Evolutionary conservation across 1,284 basidiomycete species (phyloP).

Genomic region (Golubevia sp.): DNA sequence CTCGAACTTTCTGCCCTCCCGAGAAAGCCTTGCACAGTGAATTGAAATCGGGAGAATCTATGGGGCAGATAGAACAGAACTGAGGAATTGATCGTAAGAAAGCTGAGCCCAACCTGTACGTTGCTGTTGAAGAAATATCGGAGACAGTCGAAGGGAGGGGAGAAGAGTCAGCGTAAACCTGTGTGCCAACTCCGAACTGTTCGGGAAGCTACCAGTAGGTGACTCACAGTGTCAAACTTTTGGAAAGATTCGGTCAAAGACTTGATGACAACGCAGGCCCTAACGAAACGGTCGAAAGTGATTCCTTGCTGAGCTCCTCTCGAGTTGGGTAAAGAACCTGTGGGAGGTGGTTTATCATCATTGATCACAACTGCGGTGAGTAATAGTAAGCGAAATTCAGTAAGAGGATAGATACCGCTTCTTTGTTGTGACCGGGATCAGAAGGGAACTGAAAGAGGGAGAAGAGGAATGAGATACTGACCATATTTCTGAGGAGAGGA

Average conservation of each 20-base stretch:
- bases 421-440: too few species aligned
- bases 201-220: too few species aligned
- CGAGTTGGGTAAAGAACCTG: neutral
- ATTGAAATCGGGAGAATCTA: conserved; percentile 3
- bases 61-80: conserved; percentile 34
- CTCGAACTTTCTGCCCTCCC: too few species aligned
- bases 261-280: conserved; percentile 44
- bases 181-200: conserved; percentile 11
- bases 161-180: conserved; percentile 10
- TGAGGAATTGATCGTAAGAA: conserved; percentile 37
- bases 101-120: conserved; percentile 28
- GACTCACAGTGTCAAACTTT: conserved; percentile 23
- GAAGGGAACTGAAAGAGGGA: neutral
- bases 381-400: too few species aligned
- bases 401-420: neutral
- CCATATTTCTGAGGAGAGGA: neutral
- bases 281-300: conserved; percentile 23
- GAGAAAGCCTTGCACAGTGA: too few species aligned
- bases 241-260: conserved; percentile 44
- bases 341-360: neutral
- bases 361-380: neutral
- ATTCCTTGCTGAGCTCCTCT: neutral
- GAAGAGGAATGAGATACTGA: neutral
- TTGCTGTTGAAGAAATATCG: conserved; percentile 7
- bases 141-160: neutral